Percentiles rank a stretch among this genome's conserved stretches.
phyloP scores from a whole-genome alignment of 495 filamentous ascomycete genomes.

The Neurospora cerealis region DNA sequence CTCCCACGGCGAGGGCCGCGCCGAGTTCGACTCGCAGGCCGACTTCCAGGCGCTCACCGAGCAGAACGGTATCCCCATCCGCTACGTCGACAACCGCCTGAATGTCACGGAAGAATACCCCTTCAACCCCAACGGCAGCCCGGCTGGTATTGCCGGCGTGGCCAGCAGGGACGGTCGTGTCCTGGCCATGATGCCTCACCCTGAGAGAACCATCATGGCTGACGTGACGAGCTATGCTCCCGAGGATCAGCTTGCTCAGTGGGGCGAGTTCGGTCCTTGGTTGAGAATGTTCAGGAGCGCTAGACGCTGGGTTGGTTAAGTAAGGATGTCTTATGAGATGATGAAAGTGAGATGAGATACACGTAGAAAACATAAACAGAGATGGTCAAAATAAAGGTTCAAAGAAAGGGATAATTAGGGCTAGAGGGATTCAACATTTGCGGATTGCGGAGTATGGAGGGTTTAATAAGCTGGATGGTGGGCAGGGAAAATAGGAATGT shows the following conservation, averaged over 20 bases:
- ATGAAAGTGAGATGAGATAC: not conserved
- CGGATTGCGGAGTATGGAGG: not conserved
- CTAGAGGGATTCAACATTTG: not conserved
- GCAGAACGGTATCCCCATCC: slow-evolving; percentile 55
- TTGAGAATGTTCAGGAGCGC: slow-evolving; percentile 68
- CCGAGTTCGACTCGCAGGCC: slow-evolving; percentile 51
- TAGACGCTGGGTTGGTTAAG: slow-evolving; percentile 71
- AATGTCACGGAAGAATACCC: slow-evolving; percentile 75
- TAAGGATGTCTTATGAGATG: not conserved
- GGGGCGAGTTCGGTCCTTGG: slow-evolving; percentile 89
- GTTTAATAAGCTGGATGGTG: not conserved
- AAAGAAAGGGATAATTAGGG: not conserved
- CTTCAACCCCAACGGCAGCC: slow-evolving; percentile 88
- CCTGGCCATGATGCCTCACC: slow-evolving; percentile 92
- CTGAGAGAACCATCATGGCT: slow-evolving; percentile 80
- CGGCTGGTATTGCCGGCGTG: slow-evolving; percentile 76
- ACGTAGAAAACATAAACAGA: not conserved
- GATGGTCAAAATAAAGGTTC: not conserved
- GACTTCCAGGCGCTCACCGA: slow-evolving; percentile 48
- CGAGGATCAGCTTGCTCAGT: slow-evolving; percentile 49
- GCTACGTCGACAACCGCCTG: slow-evolving; percentile 75
- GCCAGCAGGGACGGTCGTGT: slow-evolving; percentile 74
- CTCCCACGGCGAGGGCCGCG: slow-evolving; percentile 87
- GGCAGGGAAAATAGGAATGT: not conserved
- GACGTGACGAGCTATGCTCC: slow-evolving; percentile 74